Evolutionary conservation across 2,329 filamentous ascomycete species (phyloP).

Genomic region (Gnomoniopsis smithogilvyi): DNA sequence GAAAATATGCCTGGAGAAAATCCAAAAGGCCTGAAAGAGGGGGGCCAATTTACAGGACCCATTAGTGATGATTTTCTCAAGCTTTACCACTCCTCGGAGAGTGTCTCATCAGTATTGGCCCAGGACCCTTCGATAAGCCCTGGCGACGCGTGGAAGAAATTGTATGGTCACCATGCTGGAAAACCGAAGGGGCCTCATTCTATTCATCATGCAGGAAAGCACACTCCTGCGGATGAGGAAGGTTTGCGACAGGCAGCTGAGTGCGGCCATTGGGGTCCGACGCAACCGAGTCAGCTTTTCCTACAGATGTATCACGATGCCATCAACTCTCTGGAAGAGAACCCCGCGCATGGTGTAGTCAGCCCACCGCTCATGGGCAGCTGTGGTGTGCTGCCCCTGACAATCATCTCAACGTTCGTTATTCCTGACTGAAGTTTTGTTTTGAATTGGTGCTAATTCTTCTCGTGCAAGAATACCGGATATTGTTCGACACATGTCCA

Average conservation of each 20-base stretch:
- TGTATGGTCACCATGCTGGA: constrained; percentile 41
- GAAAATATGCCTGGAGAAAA: neutral
- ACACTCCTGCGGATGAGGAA: constrained; percentile 27
- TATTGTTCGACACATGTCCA: constrained; percentile 70
- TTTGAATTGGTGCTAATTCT: neutral
- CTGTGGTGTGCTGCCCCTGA: constrained; percentile 62
- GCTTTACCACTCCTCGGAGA: constrained; percentile 50
- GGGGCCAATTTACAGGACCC: constrained; percentile 15
- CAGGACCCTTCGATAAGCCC: constrained; percentile 50
- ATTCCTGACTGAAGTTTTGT: neutral
- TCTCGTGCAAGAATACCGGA: constrained; percentile 55
- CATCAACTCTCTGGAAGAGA: constrained; percentile 50
- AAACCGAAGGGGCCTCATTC: constrained; percentile 16
- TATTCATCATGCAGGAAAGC: constrained; percentile 21
- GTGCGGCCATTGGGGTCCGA: constrained; percentile 67
- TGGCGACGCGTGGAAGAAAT: constrained; percentile 48
- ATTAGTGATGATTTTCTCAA: constrained; percentile 45
- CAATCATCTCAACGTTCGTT: constrained; percentile 59
- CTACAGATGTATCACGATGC: constrained; percentile 67
- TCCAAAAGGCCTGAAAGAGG: constrained; percentile 7
- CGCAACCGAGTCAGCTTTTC: constrained; percentile 65
- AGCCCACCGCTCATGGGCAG: constrained; percentile 51
- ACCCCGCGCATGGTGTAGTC: constrained; percentile 48
- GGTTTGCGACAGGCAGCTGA: constrained; percentile 50
- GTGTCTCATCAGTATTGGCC: constrained; percentile 57